Evolutionary conservation across 495 filamentous ascomycete genomes (phyloP).

Genomic region (Penicillium paradoxum): DNA sequence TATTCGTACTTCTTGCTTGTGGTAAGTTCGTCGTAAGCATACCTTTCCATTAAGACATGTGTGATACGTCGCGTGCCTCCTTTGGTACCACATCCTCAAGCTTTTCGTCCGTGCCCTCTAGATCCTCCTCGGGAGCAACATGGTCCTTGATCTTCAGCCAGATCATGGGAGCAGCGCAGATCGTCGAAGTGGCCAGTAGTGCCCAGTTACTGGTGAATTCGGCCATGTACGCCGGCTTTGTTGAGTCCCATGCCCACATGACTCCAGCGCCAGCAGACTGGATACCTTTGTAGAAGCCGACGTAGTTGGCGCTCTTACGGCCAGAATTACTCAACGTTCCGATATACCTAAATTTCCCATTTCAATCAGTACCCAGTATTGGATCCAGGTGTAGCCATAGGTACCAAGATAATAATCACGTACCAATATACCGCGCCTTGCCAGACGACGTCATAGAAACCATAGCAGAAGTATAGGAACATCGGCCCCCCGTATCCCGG

Average conservation of each 20-base stretch:
- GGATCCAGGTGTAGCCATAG: background rate
- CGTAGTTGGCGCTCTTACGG: conserved; percentile 78
- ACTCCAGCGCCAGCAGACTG: conserved; percentile 78
- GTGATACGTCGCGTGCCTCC: background rate
- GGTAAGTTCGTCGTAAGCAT: background rate
- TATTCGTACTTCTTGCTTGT: too few relatives aligned
- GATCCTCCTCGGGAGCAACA: conserved; percentile 60
- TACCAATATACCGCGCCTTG: conserved; percentile 75
- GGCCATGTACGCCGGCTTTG: conserved; percentile 51
- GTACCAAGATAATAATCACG: background rate
- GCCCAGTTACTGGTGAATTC: conserved; percentile 52
- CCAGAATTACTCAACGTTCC: conserved; percentile 80
- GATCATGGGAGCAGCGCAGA: conserved; percentile 66
- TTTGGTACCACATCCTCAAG: background rate
- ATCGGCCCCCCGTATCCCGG: conserved; percentile 39
- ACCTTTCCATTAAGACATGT: background rate
- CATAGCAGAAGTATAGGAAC: conserved; percentile 49
- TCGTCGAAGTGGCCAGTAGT: conserved; percentile 54
- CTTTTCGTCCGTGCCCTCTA: conserved; percentile 21
- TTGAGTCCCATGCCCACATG: conserved; percentile 63
- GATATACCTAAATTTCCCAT: conserved; percentile 56
- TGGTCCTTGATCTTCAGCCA: conserved; percentile 65
- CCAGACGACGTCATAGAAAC: conserved; percentile 44
- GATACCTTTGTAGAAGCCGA: conserved; percentile 86
- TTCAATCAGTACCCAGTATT: background rate